phyloP scores from a whole-genome alignment of 2,329 filamentous ascomycete genomes.

The Clonostachys sp. region DNA sequence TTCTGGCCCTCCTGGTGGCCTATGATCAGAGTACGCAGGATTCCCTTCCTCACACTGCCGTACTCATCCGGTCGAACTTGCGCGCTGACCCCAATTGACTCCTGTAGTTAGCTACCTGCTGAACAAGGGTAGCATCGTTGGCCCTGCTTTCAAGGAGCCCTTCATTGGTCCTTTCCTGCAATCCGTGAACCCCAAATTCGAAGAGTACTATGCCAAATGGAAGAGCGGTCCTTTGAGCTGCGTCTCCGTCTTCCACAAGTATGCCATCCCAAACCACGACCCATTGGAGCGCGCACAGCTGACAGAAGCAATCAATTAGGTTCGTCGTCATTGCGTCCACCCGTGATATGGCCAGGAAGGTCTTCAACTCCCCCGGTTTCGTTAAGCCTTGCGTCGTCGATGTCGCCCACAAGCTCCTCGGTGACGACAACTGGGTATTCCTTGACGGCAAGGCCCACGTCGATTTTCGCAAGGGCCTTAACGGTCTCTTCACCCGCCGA shows the following conservation, averaged over 20 bases:
- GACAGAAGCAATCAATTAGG: constrained; percentile 34
- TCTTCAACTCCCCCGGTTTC: constrained; percentile 88
- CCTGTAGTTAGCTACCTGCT: constrained; percentile 66
- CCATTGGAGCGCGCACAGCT: too few relatives aligned
- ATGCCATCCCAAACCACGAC: constrained; percentile 21
- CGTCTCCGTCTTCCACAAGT: constrained; percentile 99
- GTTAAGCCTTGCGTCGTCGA: constrained; percentile 98
- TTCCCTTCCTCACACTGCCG: too few relatives aligned
- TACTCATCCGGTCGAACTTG: too few relatives aligned
- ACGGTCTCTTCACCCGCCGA: constrained; percentile 87
- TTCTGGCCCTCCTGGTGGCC: constrained; percentile 66
- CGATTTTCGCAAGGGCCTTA: constrained; percentile 95
- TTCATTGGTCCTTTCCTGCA: constrained; percentile 93
- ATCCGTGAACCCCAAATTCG: constrained; percentile 87
- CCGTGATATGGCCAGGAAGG: constrained; percentile 91
- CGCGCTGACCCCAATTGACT: constrained; percentile 37
- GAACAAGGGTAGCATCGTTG: constrained; percentile 72
- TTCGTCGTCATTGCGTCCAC: constrained; percentile 98
- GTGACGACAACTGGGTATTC: constrained; percentile 96
- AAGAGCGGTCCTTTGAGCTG: constrained; percentile 86
- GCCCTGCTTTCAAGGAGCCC: constrained; percentile 71
- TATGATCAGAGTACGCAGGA: constrained; percentile 82
- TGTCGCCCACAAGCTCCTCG: constrained; percentile 86
- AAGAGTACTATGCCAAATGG: constrained; percentile 91
- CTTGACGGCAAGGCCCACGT: constrained; percentile 92